Evolutionary conservation across 2,329 filamentous ascomycete genomes (phyloP).

Genomic region (Colletotrichum viniferum): DNA sequence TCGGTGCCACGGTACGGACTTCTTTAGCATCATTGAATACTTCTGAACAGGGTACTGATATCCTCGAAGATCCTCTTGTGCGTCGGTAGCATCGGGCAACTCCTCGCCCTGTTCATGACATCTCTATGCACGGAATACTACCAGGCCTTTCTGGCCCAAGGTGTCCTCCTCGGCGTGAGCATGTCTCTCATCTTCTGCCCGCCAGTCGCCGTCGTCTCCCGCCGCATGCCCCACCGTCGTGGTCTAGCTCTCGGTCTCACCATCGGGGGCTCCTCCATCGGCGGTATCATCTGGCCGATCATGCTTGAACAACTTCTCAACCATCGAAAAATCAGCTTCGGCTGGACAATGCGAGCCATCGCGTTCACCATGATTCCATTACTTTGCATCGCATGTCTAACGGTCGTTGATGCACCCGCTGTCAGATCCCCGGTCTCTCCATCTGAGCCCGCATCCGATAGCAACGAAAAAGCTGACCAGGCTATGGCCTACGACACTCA

Average conservation of each 20-base stretch:
- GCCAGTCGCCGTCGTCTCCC: conserved; percentile 32
- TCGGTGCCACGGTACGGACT: conserved; percentile 41
- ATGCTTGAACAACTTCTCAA: conserved; percentile 8
- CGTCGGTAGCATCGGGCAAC: conserved; percentile 44
- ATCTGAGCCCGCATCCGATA: background rate
- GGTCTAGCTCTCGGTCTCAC: conserved; percentile 37
- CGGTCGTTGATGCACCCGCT: conserved; percentile 23
- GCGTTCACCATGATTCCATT: background rate
- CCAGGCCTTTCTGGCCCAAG: conserved; percentile 49
- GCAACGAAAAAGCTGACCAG: background rate
- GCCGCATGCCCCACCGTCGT: conserved; percentile 33
- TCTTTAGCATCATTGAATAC: conserved; percentile 36
- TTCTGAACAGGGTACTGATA: background rate
- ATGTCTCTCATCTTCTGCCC: conserved; percentile 45
- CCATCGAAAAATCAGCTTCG: background rate
- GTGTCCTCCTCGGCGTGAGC: conserved; percentile 49
- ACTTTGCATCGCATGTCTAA: background rate
- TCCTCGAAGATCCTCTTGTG: conserved; percentile 45
- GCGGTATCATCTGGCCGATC: conserved; percentile 20
- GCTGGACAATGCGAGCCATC: conserved; percentile 1
- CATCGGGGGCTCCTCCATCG: conserved; percentile 33
- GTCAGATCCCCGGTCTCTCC: too few species aligned
- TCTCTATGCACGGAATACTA: conserved; percentile 36
- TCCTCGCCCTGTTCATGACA: conserved; percentile 15
- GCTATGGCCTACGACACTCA: background rate